These are phyloP conservation scores for Hordeum pubiflorum DNA, from an alignment of 202 grass and related monocot species.

Conservation along the genomic window DNA sequence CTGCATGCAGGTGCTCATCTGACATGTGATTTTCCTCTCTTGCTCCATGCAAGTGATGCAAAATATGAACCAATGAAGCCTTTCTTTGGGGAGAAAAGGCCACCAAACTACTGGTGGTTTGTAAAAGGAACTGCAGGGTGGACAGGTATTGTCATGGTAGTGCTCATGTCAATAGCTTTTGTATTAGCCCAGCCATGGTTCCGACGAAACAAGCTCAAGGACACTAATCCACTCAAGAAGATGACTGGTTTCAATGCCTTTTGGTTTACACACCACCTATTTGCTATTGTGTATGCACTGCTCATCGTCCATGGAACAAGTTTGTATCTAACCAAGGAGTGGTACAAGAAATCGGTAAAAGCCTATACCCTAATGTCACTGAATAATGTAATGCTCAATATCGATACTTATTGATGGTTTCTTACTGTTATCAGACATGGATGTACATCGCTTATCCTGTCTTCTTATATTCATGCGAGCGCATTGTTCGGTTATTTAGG, in stretches of 20 bases:
- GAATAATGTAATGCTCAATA: not conserved
- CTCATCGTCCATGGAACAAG: conserved; percentile 57
- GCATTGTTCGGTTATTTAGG: conserved; percentile 75
- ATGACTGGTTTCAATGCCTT: conserved; percentile 84
- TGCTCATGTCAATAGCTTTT: conserved; percentile 74
- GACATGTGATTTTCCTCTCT: conserved; percentile 72
- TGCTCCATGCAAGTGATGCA: conserved; percentile 52
- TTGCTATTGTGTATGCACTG: conserved; percentile 64
- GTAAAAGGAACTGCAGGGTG: conserved; percentile 79
- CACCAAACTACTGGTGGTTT: conserved; percentile 89
- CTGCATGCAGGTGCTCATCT: conserved; percentile 64
- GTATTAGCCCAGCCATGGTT: conserved; percentile 83
- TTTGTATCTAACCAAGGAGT: conserved; percentile 69
- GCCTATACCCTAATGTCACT: conserved; percentile 1
- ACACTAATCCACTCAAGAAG: conserved; percentile 65
- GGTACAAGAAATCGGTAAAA: conserved; percentile 87
- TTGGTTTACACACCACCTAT: conserved; percentile 88
- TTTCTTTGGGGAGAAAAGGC: conserved; percentile 56
- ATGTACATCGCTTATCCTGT: conserved; percentile 83
- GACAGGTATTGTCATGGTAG: conserved; percentile 64
- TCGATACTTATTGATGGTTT: not conserved
- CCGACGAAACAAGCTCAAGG: conserved; percentile 62
- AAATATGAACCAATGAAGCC: conserved; percentile 60
- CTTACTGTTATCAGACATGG: conserved; percentile 64
- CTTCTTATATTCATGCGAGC: conserved; percentile 58